Evolutionary conservation across 2,329 filamentous ascomycete genomes (phyloP), one percentile per base, ranked within the genome.

Genomic region (Pochonia chlamydosporia): DNA sequence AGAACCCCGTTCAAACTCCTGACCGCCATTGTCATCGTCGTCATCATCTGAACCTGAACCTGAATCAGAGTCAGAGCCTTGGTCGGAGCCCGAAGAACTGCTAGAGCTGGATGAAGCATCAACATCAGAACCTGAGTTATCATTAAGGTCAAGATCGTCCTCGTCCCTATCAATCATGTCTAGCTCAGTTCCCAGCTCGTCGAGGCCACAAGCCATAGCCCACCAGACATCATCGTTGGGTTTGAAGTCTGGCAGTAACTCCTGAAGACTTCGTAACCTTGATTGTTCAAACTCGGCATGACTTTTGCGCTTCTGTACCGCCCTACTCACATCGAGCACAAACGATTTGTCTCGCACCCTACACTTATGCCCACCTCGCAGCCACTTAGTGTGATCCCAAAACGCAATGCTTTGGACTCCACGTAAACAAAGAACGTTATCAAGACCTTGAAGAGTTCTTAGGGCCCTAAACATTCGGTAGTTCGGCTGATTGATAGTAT

Each of bases 351-450:
- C 63, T 9, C 63, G 54, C 1, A 69, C 53, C 0, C 47, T 45
- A 0, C 31, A 14, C 21, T 49, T 54, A 3, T 9, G 10, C 3
- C 39, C 13, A 0, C 5, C 0, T 0, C 21, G 11, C 0, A 52
- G n/a, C 54, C 59, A 67, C 11, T 53, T 49, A 18, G 66, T 54
- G 3, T 65, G 60, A 47, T 76, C 71, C 47, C 67, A 70, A 44
- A 76, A 69, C 0, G 63, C 58, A 1, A 75, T 48, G n/a, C 56
- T 58, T 1, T 57, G 48, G 39, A 78, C 51, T 0, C 73, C 74
- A 1, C 75, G 68, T 4, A 78, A 66, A 21, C 64, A 58, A 11
- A 64, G 56, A 3, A 78, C 35, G 23, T 67, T 71, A 35, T 76
- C 72, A 1, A 71, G 50, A 0, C 75, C 75, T 23, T 75, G 73